Percentiles rank a stretch among this genome's conserved stretches.
Conservation (phyloP, 169 alveolate species). For the Cryptosporidium ubiquitum region DNA sequence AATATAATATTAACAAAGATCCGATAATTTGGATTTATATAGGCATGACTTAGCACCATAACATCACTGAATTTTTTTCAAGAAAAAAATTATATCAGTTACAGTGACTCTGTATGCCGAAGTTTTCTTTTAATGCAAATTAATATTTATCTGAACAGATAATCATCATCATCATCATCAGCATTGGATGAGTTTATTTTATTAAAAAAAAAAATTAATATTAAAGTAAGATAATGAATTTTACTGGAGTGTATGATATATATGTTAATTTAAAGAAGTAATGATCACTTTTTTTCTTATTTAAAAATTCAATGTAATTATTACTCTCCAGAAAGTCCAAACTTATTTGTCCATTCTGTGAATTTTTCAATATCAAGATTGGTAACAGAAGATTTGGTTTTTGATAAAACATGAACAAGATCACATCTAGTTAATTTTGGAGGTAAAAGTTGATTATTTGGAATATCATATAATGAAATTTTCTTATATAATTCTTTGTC, state of each 20-base stretch:
- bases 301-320: too few species aligned
- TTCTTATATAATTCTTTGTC: conserved; percentile 15
- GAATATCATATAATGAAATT: conserved; percentile 54
- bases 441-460: conserved; percentile 63
- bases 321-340: conserved; percentile 71
- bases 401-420: conserved; percentile 20
- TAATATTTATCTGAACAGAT: too few species aligned
- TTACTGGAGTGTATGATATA: not conserved
- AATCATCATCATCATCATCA: too few species aligned
- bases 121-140: too few species aligned
- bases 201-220: too few species aligned
- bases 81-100: not conserved
- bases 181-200: not conserved
- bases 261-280: too few species aligned
- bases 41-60: conserved; percentile 73
- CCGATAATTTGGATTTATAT: conserved; percentile 28
- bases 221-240: not conserved
- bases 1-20: conserved; percentile 8
- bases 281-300: too few species aligned
- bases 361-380: conserved; percentile 38
- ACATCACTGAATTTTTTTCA: not conserved
- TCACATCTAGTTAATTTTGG: conserved; percentile 46
- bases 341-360: conserved; percentile 50
- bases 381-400: conserved; percentile 33
- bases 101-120: conserved; percentile 74